A percentile compares a stretch with the other conserved stretches of the same genome.
phyloP scores from a whole-genome alignment of 495 filamentous ascomycete genomes.

The Penicillium paxilli region DNA sequence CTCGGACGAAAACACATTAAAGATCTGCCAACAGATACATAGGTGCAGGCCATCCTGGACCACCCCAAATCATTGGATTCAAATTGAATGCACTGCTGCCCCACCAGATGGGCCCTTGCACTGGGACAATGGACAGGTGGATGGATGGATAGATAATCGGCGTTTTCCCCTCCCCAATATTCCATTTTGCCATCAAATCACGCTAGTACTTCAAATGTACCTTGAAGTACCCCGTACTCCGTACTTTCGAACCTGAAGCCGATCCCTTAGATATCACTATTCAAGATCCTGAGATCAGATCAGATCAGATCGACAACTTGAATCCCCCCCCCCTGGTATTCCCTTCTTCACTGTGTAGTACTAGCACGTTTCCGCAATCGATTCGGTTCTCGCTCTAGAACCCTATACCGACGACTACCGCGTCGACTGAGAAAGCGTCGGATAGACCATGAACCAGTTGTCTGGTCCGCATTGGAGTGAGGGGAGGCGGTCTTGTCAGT shows the following conservation, averaged over 20 bases:
- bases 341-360: constrained; percentile 12
- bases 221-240: no score
- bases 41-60: not conserved
- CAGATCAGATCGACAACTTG: no score
- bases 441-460: constrained; percentile 38
- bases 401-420: constrained; percentile 38
- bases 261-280: no score
- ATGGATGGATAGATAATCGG: not conserved
- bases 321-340: no score
- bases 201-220: no score
- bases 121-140: not conserved
- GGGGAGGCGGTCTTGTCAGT: not conserved
- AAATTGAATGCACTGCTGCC: not conserved
- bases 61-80: no score
- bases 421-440: constrained; percentile 39
- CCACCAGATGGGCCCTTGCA: not conserved
- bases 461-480: constrained; percentile 1
- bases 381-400: constrained; percentile 47
- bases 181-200: no score
- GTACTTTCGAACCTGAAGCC: no score
- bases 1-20: not conserved
- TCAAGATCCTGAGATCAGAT: no score
- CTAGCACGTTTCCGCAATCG: constrained; percentile 40
- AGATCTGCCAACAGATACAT: not conserved
- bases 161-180: not conserved